phyloP scores from a whole-genome alignment of 371 early-diverging fungal genomes.

The Syncephalastrum monosporum region DNA sequence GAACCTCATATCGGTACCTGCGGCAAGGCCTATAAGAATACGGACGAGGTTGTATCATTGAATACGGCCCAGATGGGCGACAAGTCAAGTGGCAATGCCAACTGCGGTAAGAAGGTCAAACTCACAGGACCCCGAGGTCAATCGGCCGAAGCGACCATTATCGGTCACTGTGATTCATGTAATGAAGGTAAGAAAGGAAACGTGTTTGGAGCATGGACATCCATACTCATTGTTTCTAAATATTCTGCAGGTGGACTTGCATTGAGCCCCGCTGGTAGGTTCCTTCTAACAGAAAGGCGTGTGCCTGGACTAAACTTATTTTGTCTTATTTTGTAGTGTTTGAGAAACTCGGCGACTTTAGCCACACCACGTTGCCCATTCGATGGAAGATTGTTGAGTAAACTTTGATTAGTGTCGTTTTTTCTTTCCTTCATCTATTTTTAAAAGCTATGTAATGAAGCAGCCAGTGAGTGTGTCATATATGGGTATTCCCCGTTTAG shows the following conservation, averaged over 20 bases:
- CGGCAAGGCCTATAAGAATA: constrained; percentile 25
- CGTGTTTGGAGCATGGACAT: neutral
- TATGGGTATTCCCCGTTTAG: too few relatives aligned
- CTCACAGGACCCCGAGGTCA: constrained; percentile 42
- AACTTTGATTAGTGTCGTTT: too few relatives aligned
- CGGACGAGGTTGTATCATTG: constrained; percentile 32
- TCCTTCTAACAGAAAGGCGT: too few relatives aligned
- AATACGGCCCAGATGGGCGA: constrained; percentile 30
- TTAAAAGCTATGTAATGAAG: too few relatives aligned
- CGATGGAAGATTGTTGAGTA: constrained; percentile 2
- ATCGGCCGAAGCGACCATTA: constrained; percentile 31
- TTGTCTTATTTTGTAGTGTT: constrained; percentile 4
- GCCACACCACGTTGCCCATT: constrained; percentile 5
- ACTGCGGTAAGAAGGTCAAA: constrained; percentile 47
- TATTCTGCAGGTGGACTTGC: too few relatives aligned
- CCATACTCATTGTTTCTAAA: neutral
- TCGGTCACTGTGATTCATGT: constrained; percentile 46
- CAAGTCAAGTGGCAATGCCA: constrained; percentile 19
- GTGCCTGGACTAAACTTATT: neutral
- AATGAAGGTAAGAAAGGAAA: constrained; percentile 5
- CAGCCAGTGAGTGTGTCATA: too few relatives aligned
- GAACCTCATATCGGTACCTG: constrained; percentile 34
- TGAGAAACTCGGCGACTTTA: constrained; percentile 6
- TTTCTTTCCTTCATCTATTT: too few relatives aligned
- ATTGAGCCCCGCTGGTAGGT: too few relatives aligned